Evolutionary conservation across 495 filamentous ascomycete genomes (phyloP).

Genomic region (Penicillium crystallinum): DNA sequence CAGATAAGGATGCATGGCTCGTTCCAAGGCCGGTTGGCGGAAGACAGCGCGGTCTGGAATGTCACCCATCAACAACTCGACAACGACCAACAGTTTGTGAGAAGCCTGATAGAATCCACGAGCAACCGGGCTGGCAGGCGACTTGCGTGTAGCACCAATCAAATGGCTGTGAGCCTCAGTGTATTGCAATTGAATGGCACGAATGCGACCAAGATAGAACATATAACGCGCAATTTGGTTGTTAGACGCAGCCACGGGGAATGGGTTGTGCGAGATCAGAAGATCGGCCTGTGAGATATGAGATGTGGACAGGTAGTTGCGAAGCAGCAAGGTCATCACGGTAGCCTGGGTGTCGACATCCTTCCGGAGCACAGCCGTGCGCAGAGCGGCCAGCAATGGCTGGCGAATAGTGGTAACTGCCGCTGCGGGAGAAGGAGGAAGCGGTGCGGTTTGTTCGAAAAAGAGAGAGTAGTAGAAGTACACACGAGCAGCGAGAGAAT

Average conservation of each 20-base stretch:
- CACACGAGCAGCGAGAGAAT: conserved; percentile 87
- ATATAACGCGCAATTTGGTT: conserved; percentile 96
- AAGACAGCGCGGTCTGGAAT: conserved; percentile 94
- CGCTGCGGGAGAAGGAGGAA: conserved; percentile 81
- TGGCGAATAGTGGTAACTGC: conserved; percentile 81
- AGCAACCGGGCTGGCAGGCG: conserved; percentile 81
- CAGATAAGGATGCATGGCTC: conserved; percentile 85
- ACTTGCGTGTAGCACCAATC: conserved; percentile 87
- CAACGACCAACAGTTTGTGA: conserved; percentile 88
- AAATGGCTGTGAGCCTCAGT: conserved; percentile 95
- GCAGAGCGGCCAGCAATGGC: conserved; percentile 77
- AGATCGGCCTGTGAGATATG: conserved; percentile 97
- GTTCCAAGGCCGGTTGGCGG: conserved; percentile 79
- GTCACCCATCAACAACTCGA: conserved; percentile 97
- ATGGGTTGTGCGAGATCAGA: conserved; percentile 88
- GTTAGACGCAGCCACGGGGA: conserved; percentile 87
- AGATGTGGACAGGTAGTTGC: conserved; percentile 92
- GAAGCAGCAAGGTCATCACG: conserved; percentile 87
- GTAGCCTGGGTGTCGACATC: conserved; percentile 94
- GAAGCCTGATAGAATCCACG: conserved; percentile 93
- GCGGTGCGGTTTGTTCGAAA: conserved; percentile 78
- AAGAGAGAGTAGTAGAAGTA: conserved; percentile 98
- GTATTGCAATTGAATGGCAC: conserved; percentile 92
- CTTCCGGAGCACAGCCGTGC: conserved; percentile 90
- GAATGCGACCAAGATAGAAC: conserved; percentile 93